Evolutionary conservation across 352 stramenopile species (phyloP).

Genomic region (Elongisporangium anandrum): DNA sequence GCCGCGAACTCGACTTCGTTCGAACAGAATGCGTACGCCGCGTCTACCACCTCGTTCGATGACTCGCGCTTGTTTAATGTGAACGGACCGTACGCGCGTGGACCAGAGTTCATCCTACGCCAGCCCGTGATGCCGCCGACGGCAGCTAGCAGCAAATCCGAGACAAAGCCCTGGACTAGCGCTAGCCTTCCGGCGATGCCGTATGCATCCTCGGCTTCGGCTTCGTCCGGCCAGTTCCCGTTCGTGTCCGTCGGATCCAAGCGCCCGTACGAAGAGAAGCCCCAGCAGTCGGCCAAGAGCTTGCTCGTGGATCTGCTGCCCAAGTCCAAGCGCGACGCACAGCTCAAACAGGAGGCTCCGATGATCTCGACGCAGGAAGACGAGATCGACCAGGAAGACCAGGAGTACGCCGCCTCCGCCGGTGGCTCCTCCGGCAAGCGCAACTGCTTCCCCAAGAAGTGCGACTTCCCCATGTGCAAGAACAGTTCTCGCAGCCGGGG

Average conservation of each 20-base stretch:
- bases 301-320: slow-evolving; percentile 10
- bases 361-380: slow-evolving; percentile 23
- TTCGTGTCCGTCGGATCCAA: slow-evolving; percentile 4
- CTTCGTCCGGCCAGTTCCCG: slow-evolving; percentile 10
- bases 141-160: background rate
- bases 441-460: slow-evolving; percentile 74
- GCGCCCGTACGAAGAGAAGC: slow-evolving; percentile 3
- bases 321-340: slow-evolving; percentile 8
- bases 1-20: background rate
- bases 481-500: slow-evolving; percentile 74
- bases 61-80: background rate
- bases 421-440: slow-evolving; percentile 31
- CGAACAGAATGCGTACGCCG: background rate
- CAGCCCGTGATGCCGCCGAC: background rate
- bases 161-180: background rate
- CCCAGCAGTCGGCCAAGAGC: slow-evolving; percentile 6
- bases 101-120: background rate
- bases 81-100: background rate
- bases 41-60: background rate
- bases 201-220: slow-evolving; percentile 2
- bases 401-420: slow-evolving; percentile 9
- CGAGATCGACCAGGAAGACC: slow-evolving; percentile 3
- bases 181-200: background rate
- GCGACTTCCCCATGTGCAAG: slow-evolving; percentile 82
- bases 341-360: background rate